Base-by-base conservation (phyloP, 768 basidiomycete genomes). In the Gloeopeniophorella convolvens region DNA sequence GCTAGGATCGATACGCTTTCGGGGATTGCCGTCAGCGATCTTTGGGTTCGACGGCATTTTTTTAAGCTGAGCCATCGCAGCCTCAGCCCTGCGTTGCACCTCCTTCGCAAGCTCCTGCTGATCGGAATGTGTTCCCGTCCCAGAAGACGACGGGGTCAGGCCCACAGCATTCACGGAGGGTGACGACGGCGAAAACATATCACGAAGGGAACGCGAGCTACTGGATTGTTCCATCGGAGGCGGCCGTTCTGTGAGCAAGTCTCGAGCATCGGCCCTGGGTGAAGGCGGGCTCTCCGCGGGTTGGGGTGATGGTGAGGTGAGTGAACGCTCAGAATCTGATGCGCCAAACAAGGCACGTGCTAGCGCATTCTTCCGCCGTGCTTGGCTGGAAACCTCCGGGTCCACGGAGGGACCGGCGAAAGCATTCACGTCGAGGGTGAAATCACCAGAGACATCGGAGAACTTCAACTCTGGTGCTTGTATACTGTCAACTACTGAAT, bases 341-440 rank as follows among this genome's bases (percentile, higher is more conserved):
- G 61, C 65, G 15, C 84, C 86, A 58, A 90, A 89, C 34, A 91
- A 68, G 15, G 80, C 82, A 48, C 83, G 82, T 2, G 87, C 83
- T n/a, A 91, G 73, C 60, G 85, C 72, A 56, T 84, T 82, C 45
- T 81, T 44, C 21, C 57, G 75, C 49, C 80, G 79, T 35, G 79
- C 75, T 30, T 74, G 77, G 42, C 66, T 69, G 30, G 61, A 62
- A 43, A 57, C 42, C 27, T 59, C 58, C 16, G 60, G 40, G 27
- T 60, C 60, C 21, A 56, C 23, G 71, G 79, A 10, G 73, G 79
- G 15, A 61, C 48, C 56, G 10, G 55, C 39, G 46, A 71, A 68
- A 39, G 26, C 41, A 28, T 40, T 46, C 41, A 18, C 50, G 34
- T 50, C 41, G 16, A 40, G 36, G 16, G 48, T 53, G 35, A 39